phyloP scores from a whole-genome alignment of 2,329 filamentous ascomycete species.

The Ceratocystiopsis minuta region DNA sequence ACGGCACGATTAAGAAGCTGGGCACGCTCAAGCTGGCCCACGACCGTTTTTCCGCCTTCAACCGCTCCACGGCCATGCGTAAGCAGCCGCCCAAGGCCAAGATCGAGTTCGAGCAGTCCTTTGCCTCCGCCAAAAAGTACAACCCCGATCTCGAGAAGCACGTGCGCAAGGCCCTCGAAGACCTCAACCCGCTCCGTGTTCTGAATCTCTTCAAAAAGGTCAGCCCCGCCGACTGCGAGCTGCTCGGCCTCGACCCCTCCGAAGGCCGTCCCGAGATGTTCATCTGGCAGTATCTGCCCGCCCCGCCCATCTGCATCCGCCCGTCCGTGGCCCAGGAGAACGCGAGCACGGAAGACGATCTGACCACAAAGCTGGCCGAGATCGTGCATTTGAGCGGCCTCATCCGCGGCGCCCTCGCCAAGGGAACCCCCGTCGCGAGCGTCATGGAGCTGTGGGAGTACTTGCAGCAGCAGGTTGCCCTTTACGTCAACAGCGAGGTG shows the following conservation, averaged over 20 bases:
- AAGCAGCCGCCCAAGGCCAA: constrained; percentile 74
- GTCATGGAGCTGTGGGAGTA: constrained; percentile 99
- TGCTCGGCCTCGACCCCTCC: constrained; percentile 70
- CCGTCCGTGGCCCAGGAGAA: constrained; percentile 88
- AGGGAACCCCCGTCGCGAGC: constrained; percentile 68
- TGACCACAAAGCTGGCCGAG: constrained; percentile 92
- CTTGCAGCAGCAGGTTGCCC: constrained; percentile 81
- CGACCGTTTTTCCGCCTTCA: constrained; percentile 79
- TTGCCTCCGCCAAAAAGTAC: constrained; percentile 57
- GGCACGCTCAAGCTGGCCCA: constrained; percentile 87
- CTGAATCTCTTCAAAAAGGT: constrained; percentile 86
- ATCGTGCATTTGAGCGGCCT: constrained; percentile 85
- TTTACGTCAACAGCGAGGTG: constrained; percentile 95
- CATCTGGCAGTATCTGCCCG: constrained; percentile 90
- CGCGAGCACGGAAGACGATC: constrained; percentile 86
- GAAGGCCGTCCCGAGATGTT: constrained; percentile 92
- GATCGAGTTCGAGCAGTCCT: constrained; percentile 68
- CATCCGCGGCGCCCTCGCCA: constrained; percentile 64
- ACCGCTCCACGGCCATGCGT: constrained; percentile 69
- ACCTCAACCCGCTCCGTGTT: constrained; percentile 76
- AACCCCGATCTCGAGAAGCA: constrained; percentile 81
- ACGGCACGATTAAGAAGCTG: constrained; percentile 83
- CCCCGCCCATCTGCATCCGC: constrained; percentile 82
- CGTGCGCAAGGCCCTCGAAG: constrained; percentile 79
- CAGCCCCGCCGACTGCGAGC: constrained; percentile 67